phyloP scores from a whole-genome alignment of 2,329 filamentous ascomycete species.

The Botryotinia globosa region DNA sequence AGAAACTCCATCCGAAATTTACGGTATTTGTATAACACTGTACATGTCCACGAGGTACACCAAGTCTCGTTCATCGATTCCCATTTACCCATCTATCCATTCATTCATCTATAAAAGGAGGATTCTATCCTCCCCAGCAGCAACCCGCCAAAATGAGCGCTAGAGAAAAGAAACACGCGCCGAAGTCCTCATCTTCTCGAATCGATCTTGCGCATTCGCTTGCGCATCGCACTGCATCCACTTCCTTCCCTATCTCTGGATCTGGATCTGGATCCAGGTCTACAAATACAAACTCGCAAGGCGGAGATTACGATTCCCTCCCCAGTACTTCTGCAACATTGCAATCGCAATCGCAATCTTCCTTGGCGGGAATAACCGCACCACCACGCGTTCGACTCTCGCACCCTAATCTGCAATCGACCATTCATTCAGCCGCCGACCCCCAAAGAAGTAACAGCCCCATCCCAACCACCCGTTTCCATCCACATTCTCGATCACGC shows the following conservation, averaged over 20 bases:
- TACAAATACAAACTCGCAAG: background rate
- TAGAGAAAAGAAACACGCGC: background rate
- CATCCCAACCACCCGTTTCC: background rate
- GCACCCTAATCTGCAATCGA: background rate
- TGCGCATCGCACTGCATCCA: background rate
- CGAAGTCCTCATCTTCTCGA: background rate
- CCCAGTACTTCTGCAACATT: background rate
- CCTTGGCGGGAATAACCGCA: background rate
- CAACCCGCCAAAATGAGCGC: background rate
- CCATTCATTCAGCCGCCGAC: background rate
- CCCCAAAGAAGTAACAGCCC: background rate
- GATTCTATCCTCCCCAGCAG: background rate
- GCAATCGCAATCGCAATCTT: background rate
- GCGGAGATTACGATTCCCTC: background rate
- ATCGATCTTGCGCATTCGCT: background rate
- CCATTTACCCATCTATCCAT: background rate
- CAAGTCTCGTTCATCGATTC: background rate
- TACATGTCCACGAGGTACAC: background rate
- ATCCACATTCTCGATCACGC: background rate
- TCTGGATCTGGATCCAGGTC: background rate
- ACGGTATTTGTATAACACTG: background rate
- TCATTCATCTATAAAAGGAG: background rate
- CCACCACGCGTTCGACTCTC: constrained; percentile 8
- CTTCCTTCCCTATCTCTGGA: background rate
- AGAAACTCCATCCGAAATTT: background rate